phyloP scores from a whole-genome alignment of 2,329 filamentous ascomycete genomes.

The Kalmusia sp. region DNA sequence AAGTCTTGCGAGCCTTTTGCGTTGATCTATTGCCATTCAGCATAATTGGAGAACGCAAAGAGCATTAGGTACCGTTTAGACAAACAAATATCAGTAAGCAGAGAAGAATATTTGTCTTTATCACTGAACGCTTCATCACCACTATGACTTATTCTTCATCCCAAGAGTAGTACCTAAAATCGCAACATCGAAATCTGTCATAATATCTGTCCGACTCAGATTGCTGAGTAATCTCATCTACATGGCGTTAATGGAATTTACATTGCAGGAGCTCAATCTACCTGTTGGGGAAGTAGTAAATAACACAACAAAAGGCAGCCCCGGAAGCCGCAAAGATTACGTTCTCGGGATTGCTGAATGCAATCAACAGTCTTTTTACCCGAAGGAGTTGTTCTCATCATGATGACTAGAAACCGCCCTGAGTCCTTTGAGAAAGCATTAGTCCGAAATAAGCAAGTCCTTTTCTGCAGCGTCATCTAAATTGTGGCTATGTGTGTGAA shows the following conservation, averaged over 20 bases:
- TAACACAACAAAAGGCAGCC: slow-evolving; percentile 62
- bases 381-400: slow-evolving; percentile 23
- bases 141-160: too few species aligned
- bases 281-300: neutral
- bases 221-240: slow-evolving; percentile 83
- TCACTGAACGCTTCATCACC: too few species aligned
- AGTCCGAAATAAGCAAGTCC: slow-evolving; percentile 61
- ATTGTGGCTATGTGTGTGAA: slow-evolving; percentile 26
- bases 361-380: slow-evolving; percentile 60
- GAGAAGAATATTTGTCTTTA: too few species aligned
- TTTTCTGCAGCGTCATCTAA: slow-evolving; percentile 21
- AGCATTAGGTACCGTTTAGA: too few species aligned
- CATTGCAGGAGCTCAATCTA: slow-evolving; percentile 65
- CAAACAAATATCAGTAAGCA: too few species aligned
- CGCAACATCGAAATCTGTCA: too few species aligned
- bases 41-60: too few species aligned
- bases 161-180: too few species aligned
- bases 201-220: too few species aligned
- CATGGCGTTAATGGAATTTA: slow-evolving; percentile 80
- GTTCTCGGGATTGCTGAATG: slow-evolving; percentile 78
- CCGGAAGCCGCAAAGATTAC: slow-evolving; percentile 86
- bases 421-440: slow-evolving; percentile 57
- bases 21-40: too few species aligned
- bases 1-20: too few species aligned
- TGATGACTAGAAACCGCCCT: slow-evolving; percentile 32